A percentile compares a stretch with the other conserved stretches of the same genome.
Evolutionary conservation across 202 grass and related monocot species (phyloP).

Genomic region (Zizania palustris): DNA sequence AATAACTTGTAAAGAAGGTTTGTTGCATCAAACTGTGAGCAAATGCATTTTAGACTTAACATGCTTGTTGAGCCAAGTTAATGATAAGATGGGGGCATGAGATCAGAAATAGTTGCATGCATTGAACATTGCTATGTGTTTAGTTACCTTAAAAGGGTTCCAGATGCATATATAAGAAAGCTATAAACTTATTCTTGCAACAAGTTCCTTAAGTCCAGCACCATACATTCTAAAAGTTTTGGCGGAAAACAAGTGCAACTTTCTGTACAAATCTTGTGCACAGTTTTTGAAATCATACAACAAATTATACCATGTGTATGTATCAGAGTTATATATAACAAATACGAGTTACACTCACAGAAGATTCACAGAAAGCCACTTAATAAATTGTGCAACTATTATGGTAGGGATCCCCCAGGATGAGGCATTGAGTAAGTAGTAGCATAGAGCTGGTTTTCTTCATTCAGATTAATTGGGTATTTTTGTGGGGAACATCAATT

Average conservation of each 20-base stretch:
- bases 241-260: not conserved
- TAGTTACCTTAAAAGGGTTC: not conserved
- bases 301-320: no score
- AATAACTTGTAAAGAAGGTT: slow-evolving; percentile 20
- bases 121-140: not conserved
- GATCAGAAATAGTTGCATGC: not conserved
- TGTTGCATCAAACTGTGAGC: slow-evolving; percentile 7
- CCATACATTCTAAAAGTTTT: slow-evolving; percentile 20
- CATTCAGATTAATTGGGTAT: not conserved
- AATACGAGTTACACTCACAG: not conserved
- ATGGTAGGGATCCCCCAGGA: not conserved
- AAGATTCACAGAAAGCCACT: not conserved
- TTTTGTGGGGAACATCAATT: not conserved
- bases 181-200: not conserved
- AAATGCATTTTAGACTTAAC: not conserved
- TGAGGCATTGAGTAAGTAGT: not conserved
- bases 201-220: not conserved
- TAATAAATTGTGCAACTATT: slow-evolving; percentile 14
- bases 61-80: not conserved
- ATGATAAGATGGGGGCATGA: not conserved
- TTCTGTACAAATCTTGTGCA: not conserved
- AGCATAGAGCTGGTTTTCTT: slow-evolving; percentile 5
- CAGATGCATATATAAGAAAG: not conserved
- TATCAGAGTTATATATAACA: not conserved
- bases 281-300: not conserved